A percentile compares a stretch with the other conserved stretches of the same genome.
These are phyloP conservation scores for Saccharomyces mikatae DNA, from an alignment of 805 yeast genomes.

Conservation along the genomic window DNA sequence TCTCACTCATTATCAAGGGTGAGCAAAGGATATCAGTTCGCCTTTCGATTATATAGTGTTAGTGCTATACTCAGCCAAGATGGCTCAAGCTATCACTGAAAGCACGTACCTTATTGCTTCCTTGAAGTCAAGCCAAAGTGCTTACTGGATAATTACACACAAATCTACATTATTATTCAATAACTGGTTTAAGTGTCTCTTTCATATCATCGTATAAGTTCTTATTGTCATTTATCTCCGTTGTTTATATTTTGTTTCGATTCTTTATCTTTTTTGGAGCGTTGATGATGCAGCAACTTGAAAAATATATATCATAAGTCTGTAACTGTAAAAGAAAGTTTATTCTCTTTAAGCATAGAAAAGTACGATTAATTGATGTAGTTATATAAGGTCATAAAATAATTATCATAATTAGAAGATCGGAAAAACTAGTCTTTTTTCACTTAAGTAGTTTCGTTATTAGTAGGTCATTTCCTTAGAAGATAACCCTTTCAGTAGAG, in stretches of 20 bases:
- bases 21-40: not conserved
- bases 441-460: not conserved
- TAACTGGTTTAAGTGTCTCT: too few relatives aligned
- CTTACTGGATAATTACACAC: too few relatives aligned
- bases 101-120: not conserved
- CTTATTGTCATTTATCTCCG: not conserved
- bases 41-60: not conserved
- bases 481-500: constrained; percentile 13
- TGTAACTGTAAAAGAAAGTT: not conserved
- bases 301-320: not conserved
- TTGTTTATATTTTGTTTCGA: not conserved
- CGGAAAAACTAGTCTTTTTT: not conserved
- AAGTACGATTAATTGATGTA: not conserved
- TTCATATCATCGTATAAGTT: too few relatives aligned
- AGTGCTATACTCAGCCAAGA: not conserved
- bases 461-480: not conserved
- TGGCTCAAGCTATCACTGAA: not conserved
- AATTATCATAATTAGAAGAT: not conserved
- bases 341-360: not conserved
- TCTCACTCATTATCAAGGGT: not conserved
- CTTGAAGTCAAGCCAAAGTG: not conserved
- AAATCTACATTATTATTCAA: too few relatives aligned
- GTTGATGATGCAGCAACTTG: not conserved
- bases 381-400: not conserved
- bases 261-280: not conserved